Base-by-base conservation (phyloP, 495 filamentous ascomycete species). In the Hypomontagnella submonticulosa region DNA sequence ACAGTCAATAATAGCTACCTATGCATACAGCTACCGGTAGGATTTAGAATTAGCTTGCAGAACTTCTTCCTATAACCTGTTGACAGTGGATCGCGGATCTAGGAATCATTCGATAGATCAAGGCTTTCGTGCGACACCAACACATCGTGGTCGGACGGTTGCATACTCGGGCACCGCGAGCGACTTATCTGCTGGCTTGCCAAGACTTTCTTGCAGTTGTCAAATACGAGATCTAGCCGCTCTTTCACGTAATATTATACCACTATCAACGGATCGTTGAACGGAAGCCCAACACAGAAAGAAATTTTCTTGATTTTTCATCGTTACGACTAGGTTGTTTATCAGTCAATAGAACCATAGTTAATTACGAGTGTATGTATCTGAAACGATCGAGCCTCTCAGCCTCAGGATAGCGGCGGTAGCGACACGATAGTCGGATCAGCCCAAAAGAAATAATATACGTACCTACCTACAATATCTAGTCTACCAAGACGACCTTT, bases 171-270 rank as follows among this genome's bases (percentile, higher is more conserved):
- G 43, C 33, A n/a, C 38, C 23, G 27, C 16, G 9, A 50, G 13
- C 13, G 52, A 53, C 32, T 30, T 50, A 42, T 55, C 42, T 34
- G 65, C n/a, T 63, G 53, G 54, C 47, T 53, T 58, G 64, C 64
- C 64, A 67, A 67, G 64, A 42, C 42, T 12, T 6, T 50, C 13
- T 36, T 63, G 65, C 54, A 63, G 58, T 54, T 42, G 30, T 20
- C 20, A 47, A 68, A 68, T 68, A 68, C 65, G 65, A 68, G 65
- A 44, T 61, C 27, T 47, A 30, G 54, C 42, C 50, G 16, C 33
- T 59, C 34, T 43, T 44, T 37, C 13, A 40, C 15, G 58, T 57
- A 38, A 34, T 30, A 52, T 46, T 30, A 55, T 34, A 16, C 30
- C 16, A 41, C 13, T 6, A 6, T 27, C 23, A 27, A 27, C 23